Conservation (phyloP, 805 yeast species). For the Lachancea mirantina region DNA sequence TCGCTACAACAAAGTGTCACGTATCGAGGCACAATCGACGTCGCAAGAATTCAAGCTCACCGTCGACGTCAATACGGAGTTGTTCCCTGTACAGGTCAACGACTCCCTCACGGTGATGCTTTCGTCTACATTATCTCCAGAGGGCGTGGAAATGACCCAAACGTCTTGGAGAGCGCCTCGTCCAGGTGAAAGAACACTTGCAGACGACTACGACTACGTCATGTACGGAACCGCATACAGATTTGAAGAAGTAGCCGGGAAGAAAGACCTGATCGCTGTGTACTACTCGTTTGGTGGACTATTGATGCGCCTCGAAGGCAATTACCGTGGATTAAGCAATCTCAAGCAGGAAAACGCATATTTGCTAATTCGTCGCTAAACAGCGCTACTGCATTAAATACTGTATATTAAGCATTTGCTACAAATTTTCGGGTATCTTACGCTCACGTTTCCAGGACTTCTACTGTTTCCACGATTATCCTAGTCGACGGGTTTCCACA, state of each 20-base stretch:
- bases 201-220: constrained; percentile 96
- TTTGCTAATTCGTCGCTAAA: constrained; percentile 69
- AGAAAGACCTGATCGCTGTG: constrained; percentile 63
- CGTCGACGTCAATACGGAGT: constrained; percentile 82
- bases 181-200: constrained; percentile 75
- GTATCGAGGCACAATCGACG: constrained; percentile 82
- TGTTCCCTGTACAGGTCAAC: constrained; percentile 72
- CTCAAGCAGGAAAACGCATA: constrained; percentile 93
- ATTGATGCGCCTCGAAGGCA: constrained; percentile 89
- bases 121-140: constrained; percentile 63
- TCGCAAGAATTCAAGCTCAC: constrained; percentile 66
- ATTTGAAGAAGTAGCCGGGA: constrained; percentile 66
- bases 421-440: no score
- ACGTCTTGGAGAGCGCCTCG: constrained; percentile 54
- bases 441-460: no score
- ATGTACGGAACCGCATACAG: constrained; percentile 98
- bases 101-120: constrained; percentile 81
- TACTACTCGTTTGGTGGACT: constrained; percentile 95
- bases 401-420: constrained; percentile 5
- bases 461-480: no score
- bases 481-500: no score
- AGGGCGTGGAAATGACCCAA: constrained; percentile 40
- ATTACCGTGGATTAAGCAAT: constrained; percentile 77
- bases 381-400: constrained; percentile 16
- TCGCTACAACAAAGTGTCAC: constrained; percentile 84